A percentile compares a stretch with the other conserved stretches of the same genome.
Evolutionary conservation across 176 grass and related monocot genomes (phyloP).

Genomic region (Bothriochloa decipiens): DNA sequence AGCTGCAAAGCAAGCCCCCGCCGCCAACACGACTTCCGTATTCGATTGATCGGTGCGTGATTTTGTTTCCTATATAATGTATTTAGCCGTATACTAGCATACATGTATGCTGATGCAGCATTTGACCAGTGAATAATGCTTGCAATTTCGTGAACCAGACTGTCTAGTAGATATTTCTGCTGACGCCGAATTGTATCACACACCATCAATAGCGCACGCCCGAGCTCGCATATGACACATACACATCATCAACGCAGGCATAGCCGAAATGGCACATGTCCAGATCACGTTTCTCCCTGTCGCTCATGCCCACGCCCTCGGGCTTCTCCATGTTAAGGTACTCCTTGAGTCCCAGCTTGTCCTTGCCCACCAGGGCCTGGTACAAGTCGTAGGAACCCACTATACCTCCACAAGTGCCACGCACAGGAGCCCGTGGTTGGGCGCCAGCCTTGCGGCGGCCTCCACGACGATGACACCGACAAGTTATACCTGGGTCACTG

Average conservation of each 20-base stretch:
- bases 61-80: neutral
- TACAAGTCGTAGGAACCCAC: constrained; percentile 24
- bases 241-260: constrained; percentile 61
- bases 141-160: too few relatives aligned
- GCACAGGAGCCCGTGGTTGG: constrained; percentile 48
- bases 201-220: too few relatives aligned
- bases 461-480: constrained; percentile 51
- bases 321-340: constrained; percentile 51
- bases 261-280: constrained; percentile 38
- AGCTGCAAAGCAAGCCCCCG: neutral
- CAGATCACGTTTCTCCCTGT: constrained; percentile 50
- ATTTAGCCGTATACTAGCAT: too few relatives aligned
- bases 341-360: constrained; percentile 41
- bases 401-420: constrained; percentile 15
- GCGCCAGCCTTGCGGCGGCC: constrained; percentile 36
- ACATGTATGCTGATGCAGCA: too few relatives aligned
- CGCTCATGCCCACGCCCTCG: constrained; percentile 33
- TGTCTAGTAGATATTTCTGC: too few relatives aligned
- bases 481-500: constrained; percentile 21
- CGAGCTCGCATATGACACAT: constrained; percentile 30
- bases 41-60: neutral
- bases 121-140: too few relatives aligned
- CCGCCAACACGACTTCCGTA: neutral
- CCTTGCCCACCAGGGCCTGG: neutral
- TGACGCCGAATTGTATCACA: too few relatives aligned